Base-by-base conservation (phyloP, 352 stramenopile species). In the Nothophytophthora sp. region DNA sequence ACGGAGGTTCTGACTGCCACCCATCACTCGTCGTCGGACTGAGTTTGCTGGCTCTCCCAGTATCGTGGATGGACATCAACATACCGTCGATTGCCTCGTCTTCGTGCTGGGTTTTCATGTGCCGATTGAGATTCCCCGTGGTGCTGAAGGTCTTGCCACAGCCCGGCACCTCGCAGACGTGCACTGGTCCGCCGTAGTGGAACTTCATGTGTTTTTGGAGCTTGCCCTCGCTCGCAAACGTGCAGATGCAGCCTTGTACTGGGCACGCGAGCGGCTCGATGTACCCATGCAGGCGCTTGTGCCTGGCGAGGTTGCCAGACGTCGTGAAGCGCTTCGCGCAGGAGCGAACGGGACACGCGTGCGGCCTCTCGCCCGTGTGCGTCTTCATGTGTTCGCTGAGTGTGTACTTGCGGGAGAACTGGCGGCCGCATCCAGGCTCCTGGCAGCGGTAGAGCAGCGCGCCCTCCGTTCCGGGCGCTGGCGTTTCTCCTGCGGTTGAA, bases 321-420 rank as follows among this genome's bases (percentile, higher is more conserved):
- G 63, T 73, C 12, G 47, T 73, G 44, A 73, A 73, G 25, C 59
- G 47, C 47, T 70, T 73, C 32, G 55, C 63, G 28, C 63, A 73
- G 6, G 47, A 43, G 11, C 10, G n/a, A n/a, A 61, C 50, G 5
- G 38, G 28, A 40, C 64, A 74, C 35, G 60, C 55, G 13, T 74
- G 50, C 3, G 43, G 54, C 19, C 44, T 29, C 42, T 67, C 58
- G 39, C 42, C 42, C 32, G 57, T 73, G 41, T 57, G 36, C 13
- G 53, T 64, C 40, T 67, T 64, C 25, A 62, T 65, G 44, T 72
- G 52, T n/a, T 65, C 30, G 20, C 41, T 70, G 28, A 64, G 50
- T n/a, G 60, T 55, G 29, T 60, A 67, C 53, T 60, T 63, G 48
- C 59, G 52, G 16, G n/a, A 47, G 37, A 55, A 55, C 24, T 43